phyloP scores from a whole-genome alignment of 352 stramenopile species.

The Globisporangium viniferum region DNA sequence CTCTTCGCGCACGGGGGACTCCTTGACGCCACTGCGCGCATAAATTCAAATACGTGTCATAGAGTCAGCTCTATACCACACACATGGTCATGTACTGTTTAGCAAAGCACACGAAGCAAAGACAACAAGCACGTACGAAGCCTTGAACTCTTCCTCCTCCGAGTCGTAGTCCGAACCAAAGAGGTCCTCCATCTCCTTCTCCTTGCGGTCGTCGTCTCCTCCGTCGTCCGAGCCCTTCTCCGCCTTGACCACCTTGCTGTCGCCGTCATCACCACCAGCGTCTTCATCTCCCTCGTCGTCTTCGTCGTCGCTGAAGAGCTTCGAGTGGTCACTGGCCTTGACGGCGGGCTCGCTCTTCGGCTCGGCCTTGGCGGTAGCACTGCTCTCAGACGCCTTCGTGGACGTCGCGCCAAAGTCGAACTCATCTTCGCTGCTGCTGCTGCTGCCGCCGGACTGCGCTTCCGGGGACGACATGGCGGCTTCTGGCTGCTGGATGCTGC shows the following conservation, averaged over 20 bases:
- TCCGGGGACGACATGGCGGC: constrained; percentile 74
- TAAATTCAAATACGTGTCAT: constrained; percentile 5
- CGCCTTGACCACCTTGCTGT: constrained; percentile 20
- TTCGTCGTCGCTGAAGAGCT: constrained; percentile 75
- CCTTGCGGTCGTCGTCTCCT: constrained; percentile 37
- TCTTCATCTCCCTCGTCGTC: constrained; percentile 49
- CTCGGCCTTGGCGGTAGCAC: constrained; percentile 15
- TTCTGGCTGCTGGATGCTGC: neutral
- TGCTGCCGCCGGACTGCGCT: constrained; percentile 47
- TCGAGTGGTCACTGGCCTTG: constrained; percentile 28
- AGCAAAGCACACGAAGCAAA: neutral
- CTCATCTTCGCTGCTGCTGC: constrained; percentile 75
- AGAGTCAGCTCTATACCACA: neutral
- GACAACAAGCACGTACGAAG: constrained; percentile 45
- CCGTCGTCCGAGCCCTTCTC: constrained; percentile 29
- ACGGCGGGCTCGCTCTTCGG: constrained; percentile 3
- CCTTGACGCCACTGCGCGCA: constrained; percentile 66
- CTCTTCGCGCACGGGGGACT: constrained; percentile 70
- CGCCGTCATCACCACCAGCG: constrained; percentile 14
- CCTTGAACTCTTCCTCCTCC: constrained; percentile 87
- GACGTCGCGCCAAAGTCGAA: constrained; percentile 54
- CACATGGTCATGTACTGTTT: neutral
- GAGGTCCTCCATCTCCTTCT: constrained; percentile 87
- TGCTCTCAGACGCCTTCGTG: constrained; percentile 17
- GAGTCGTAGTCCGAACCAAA: constrained; percentile 89